These are phyloP conservation scores for Cyberlindnera veronae DNA, from an alignment of 805 yeast species.

Conservation along the genomic window DNA sequence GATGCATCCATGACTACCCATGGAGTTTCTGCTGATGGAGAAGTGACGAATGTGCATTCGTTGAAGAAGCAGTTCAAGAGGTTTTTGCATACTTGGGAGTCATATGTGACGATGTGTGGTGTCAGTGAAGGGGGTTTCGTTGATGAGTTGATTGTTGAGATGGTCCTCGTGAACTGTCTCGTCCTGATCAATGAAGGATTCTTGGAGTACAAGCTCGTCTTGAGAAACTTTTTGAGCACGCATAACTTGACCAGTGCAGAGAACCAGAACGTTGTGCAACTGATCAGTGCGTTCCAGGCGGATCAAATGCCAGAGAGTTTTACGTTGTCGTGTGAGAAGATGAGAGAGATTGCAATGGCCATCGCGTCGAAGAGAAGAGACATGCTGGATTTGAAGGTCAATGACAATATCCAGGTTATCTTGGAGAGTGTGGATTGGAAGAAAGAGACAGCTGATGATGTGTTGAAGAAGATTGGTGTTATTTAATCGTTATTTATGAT, in stretches of 20 bases:
- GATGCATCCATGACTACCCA: slow-evolving; percentile 5
- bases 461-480: slow-evolving; percentile 32
- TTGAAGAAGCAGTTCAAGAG: slow-evolving; percentile 11
- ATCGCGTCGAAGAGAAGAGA: slow-evolving; percentile 8
- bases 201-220: slow-evolving; percentile 13
- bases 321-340: slow-evolving; percentile 7
- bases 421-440: slow-evolving; percentile 33
- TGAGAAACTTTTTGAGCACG: slow-evolving; percentile 7
- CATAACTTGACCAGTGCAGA: slow-evolving; percentile 5
- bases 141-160: slow-evolving; percentile 17
- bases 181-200: slow-evolving; percentile 15
- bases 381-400: slow-evolving; percentile 12
- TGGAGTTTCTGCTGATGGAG: slow-evolving; percentile 7
- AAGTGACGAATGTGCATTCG: slow-evolving; percentile 3
- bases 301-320: not conserved
- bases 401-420: slow-evolving; percentile 28
- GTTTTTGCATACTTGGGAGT: slow-evolving; percentile 10
- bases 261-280: slow-evolving; percentile 5
- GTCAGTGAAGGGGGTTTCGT: slow-evolving; percentile 8
- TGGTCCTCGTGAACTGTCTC: slow-evolving; percentile 13
- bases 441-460: slow-evolving; percentile 32
- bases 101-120: slow-evolving; percentile 1
- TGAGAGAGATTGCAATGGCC: slow-evolving; percentile 4
- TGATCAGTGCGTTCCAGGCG: slow-evolving; percentile 6
- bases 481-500: slow-evolving; percentile 8